Evolutionary conservation across 768 basidiomycete genomes (phyloP).

Genomic region (Rhodocollybia butyracea): DNA sequence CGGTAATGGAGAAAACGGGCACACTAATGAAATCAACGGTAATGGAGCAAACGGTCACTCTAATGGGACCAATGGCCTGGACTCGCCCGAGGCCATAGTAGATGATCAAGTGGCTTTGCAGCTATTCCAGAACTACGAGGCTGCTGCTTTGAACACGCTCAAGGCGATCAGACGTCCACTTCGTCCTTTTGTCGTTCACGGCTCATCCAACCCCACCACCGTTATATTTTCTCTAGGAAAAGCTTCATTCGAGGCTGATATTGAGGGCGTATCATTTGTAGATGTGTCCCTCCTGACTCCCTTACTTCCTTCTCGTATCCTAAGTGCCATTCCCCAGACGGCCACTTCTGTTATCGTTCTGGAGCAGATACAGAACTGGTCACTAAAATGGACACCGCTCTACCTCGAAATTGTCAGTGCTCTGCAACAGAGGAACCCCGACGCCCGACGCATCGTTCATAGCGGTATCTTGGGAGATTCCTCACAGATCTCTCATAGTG

Average conservation of each 20-base stretch:
- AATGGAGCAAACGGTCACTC: constrained; percentile 25
- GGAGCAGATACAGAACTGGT: constrained; percentile 75
- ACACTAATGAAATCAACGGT: neutral
- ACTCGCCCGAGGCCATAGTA: constrained; percentile 14
- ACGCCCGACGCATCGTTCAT: constrained; percentile 52
- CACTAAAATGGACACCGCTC: constrained; percentile 84
- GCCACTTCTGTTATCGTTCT: constrained; percentile 72
- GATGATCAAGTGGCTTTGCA: constrained; percentile 10
- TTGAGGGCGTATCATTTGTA: constrained; percentile 63
- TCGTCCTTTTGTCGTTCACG: constrained; percentile 48
- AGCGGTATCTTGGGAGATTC: constrained; percentile 60
- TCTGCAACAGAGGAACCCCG: constrained; percentile 55
- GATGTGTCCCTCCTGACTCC: constrained; percentile 69
- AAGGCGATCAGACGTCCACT: constrained; percentile 59
- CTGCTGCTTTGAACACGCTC: constrained; percentile 63
- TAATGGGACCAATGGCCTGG: constrained; percentile 16
- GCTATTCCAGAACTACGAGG: constrained; percentile 61
- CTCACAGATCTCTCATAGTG: constrained; percentile 32
- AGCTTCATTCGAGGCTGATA: constrained; percentile 32
- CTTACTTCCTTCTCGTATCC: constrained; percentile 56
- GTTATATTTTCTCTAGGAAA: constrained; percentile 72
- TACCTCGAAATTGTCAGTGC: constrained; percentile 79
- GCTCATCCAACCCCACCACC: constrained; percentile 57
- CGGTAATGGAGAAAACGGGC: constrained; percentile 5
- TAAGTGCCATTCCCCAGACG: constrained; percentile 56